phyloP scores from a whole-genome alignment of 257 asterid species.

The Ilex aquifolium region DNA sequence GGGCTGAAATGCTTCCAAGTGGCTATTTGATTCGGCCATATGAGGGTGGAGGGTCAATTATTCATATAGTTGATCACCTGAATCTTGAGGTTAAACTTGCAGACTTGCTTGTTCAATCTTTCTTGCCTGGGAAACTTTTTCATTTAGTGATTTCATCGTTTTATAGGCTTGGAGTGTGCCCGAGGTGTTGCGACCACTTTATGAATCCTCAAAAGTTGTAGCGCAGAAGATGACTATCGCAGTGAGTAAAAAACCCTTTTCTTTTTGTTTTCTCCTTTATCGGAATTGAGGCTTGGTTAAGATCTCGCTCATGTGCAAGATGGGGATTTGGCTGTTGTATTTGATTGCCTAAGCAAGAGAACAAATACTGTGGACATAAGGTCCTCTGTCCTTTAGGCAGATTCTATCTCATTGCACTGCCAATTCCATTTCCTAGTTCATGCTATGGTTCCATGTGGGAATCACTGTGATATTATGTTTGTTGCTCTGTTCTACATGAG shows the following conservation, averaged over 20 bases:
- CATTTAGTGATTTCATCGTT: background rate
- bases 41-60: constrained; percentile 97
- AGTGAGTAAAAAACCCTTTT: constrained; percentile 36
- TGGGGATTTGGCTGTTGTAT: background rate
- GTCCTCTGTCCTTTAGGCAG: background rate
- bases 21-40: constrained; percentile 90
- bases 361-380: background rate
- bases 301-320: background rate
- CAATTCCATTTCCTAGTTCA: background rate
- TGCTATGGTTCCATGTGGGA: background rate
- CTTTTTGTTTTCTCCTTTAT: background rate
- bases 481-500: too few relatives aligned
- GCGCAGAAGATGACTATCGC: constrained; percentile 91
- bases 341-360: background rate
- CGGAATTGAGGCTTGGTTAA: background rate
- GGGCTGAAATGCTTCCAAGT: constrained; percentile 89
- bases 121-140: background rate
- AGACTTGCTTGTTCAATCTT: background rate
- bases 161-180: constrained; percentile 95
- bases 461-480: too few relatives aligned
- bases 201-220: constrained; percentile 80
- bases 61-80: constrained; percentile 90
- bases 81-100: constrained; percentile 56
- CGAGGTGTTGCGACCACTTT: constrained; percentile 92
- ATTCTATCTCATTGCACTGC: background rate